Evolutionary conservation across 2,329 filamentous ascomycete genomes (phyloP), one percentile per base, ranked within the genome.

Genomic region (Fusarium dlaminii): DNA sequence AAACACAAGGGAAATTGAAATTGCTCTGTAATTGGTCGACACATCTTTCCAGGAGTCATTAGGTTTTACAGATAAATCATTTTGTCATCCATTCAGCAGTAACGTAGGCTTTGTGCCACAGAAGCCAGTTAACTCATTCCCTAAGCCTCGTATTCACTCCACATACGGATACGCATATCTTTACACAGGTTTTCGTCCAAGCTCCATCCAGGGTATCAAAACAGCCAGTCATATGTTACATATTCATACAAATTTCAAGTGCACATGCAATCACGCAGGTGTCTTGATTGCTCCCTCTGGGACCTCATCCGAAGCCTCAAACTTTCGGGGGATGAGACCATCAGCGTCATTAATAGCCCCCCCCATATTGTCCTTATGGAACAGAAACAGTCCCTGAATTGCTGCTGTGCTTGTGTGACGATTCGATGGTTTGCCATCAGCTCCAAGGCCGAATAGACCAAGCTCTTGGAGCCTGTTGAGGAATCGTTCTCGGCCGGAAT

Each of bases 341-440:
- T 93, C 91, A 3, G 92, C 92, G 92, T 93, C 95, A 22, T 86
- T 84, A 74, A 98, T 95, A 20, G 96, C 96, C 5, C 96, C 95
- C 75, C 95, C 88, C 86, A 95, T 93, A 77, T 97, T 89, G 73
- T 92, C 93, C 84, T 99, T 99, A 84, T 98, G 97, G 82, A 97
- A 97, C 81, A 98, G 82, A 82, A 99, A 99, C 49, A 99, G 83
- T 1, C 96, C 96, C 83, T 99, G 96, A 36, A 99, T 90, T 29
- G 95, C 94, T 34, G 96, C 96, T 9, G 96, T 95, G 81, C 95
- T 98, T 22, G 94, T 93, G 66, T 85, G 85, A 52, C 86, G 85
- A 45, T 84, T 82, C 9, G 84, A 86, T 6, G 84, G 80, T 63
- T 85, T 84, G 7, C 83, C 83, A 27, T 87, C 87, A 32, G 84